phyloP scores from a whole-genome alignment of 2,329 filamentous ascomycete species.

The Phialophora expanda region DNA sequence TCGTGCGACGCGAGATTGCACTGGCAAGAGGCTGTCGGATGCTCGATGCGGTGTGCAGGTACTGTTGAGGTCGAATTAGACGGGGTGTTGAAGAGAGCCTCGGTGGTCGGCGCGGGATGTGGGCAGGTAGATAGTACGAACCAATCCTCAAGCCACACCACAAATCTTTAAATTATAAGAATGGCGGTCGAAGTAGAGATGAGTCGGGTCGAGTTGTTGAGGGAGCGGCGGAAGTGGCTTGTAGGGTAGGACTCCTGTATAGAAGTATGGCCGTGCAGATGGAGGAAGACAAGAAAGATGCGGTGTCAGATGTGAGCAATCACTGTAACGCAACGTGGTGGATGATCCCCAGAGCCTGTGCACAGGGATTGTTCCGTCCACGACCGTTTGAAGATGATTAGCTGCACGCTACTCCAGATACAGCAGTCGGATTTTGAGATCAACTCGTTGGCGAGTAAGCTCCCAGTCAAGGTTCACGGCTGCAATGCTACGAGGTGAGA shows the following conservation, averaged over 20 bases:
- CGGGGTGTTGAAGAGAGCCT: neutral
- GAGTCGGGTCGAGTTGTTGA: neutral
- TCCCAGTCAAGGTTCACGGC: neutral
- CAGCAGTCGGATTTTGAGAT: conserved; percentile 1
- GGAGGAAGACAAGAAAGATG: conserved; percentile 16
- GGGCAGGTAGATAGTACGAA: neutral
- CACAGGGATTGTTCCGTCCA: neutral
- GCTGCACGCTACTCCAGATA: conserved; percentile 6
- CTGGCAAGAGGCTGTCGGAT: conserved; percentile 11
- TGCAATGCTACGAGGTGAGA: neutral
- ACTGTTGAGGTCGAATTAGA: neutral
- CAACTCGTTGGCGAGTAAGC: neutral
- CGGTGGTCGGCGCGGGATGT: neutral
- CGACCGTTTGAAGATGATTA: conserved; percentile 3
- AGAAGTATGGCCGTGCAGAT: conserved; percentile 8
- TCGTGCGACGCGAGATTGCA: conserved; percentile 28
- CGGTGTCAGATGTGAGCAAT: conserved; percentile 26
- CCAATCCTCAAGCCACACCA: conserved; percentile 4
- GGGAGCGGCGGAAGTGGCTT: conserved; percentile 14
- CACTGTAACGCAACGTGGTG: conserved; percentile 24
- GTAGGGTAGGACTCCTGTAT: neutral
- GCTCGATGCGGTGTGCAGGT: conserved; percentile 8
- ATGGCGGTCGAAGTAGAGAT: neutral
- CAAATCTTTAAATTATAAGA: neutral
- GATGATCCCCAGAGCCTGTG: conserved; percentile 8